A percentile compares a stretch with the other conserved stretches of the same genome.
Evolutionary conservation across 1,284 basidiomycete species (phyloP).

Genomic region (Athelia sp.): DNA sequence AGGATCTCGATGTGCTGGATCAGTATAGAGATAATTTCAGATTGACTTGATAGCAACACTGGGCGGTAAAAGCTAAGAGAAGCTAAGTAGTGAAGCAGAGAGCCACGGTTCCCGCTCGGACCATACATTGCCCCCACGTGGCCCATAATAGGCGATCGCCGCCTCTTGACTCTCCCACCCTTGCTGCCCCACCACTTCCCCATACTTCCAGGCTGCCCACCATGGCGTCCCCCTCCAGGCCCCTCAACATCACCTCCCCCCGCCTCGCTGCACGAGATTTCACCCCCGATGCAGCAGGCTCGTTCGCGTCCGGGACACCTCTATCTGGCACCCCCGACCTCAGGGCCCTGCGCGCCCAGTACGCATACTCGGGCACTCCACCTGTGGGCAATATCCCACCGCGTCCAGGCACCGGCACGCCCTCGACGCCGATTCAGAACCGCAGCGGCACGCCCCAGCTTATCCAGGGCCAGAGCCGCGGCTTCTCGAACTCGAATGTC

Average conservation of each 20-base stretch:
- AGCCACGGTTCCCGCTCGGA: no score
- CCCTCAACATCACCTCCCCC: conserved; percentile 50
- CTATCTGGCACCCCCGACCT: conserved; percentile 45
- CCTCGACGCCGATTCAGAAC: no score
- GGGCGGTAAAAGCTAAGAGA: no score
- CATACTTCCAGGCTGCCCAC: not conserved
- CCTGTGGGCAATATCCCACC: conserved; percentile 62
- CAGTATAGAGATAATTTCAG: no score
- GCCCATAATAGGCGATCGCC: no score
- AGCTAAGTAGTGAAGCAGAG: no score
- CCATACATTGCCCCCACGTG: no score
- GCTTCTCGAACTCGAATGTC: conserved; percentile 8
- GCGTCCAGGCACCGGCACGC: conserved; percentile 34
- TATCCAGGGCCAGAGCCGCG: no score
- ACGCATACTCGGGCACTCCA: conserved; percentile 48
- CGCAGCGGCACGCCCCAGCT: conserved; percentile 18
- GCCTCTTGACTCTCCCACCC: no score
- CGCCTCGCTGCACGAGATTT: conserved; percentile 22
- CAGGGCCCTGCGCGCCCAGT: conserved; percentile 57
- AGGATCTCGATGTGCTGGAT: no score
- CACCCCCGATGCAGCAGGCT: conserved; percentile 6
- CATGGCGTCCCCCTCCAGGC: conserved; percentile 42
- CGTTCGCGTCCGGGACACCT: conserved; percentile 17
- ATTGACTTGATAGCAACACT: no score
- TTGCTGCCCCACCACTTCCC: no score